These are phyloP conservation scores for Phytophthora meadii DNA, from an alignment of 352 stramenopile species.

Conservation along the genomic window DNA sequence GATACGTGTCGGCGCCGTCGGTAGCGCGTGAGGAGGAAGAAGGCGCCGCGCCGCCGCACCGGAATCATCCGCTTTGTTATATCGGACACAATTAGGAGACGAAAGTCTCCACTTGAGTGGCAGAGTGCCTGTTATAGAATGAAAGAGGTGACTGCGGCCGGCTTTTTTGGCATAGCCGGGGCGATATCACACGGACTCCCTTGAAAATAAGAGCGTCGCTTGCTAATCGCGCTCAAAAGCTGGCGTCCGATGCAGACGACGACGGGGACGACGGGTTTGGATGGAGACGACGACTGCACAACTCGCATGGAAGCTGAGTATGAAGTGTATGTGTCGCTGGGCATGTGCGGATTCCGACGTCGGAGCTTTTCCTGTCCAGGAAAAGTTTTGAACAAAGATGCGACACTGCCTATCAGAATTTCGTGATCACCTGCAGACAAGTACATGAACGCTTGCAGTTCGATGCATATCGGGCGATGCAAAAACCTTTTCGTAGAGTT, in stretches of 20 bases:
- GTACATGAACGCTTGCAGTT: background rate
- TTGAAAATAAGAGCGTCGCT: conserved; percentile 15
- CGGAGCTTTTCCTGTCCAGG: background rate
- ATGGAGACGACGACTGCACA: background rate
- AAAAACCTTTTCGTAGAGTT: too few relatives aligned
- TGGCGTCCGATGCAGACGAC: background rate
- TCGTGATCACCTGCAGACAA: background rate
- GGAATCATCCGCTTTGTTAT: conserved; percentile 28
- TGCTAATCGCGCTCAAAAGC: conserved; percentile 2
- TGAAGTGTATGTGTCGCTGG: background rate
- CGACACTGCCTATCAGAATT: conserved; percentile 2
- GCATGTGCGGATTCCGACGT: background rate
- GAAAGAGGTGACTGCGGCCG: conserved; percentile 14
- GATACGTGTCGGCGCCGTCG: conserved; percentile 10
- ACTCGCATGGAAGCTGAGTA: background rate
- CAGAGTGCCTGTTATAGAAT: conserved; percentile 34
- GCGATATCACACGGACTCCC: conserved; percentile 13
- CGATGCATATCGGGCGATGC: background rate
- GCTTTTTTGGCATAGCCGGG: conserved; percentile 23
- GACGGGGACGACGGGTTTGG: background rate
- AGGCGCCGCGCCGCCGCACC: conserved; percentile 36
- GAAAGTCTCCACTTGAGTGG: conserved; percentile 29
- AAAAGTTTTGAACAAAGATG: background rate
- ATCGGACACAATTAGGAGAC: background rate
- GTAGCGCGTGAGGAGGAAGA: conserved; percentile 38